phyloP scores from a whole-genome alignment of 352 stramenopile species.

The Phytophthora hybrid region DNA sequence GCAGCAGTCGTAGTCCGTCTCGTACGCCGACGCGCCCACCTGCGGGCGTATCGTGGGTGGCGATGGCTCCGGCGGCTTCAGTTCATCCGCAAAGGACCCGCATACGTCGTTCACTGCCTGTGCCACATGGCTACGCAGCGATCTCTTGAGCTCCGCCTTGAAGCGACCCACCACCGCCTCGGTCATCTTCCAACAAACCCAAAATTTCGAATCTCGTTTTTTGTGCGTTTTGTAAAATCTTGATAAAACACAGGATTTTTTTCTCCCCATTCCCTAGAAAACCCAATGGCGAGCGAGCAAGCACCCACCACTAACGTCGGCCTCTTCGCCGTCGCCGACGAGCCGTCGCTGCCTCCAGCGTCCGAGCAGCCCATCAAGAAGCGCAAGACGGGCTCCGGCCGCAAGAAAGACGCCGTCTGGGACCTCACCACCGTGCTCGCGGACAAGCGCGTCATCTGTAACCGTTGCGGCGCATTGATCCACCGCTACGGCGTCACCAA shows the following conservation, averaged over 20 bases:
- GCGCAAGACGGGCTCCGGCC: conserved; percentile 38
- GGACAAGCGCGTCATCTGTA: conserved; percentile 75
- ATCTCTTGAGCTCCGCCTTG: conserved; percentile 35
- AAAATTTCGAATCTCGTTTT: too few relatives aligned
- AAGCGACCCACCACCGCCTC: background rate
- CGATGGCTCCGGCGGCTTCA: background rate
- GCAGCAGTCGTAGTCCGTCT: conserved; percentile 61
- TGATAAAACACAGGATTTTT: conserved; percentile 26
- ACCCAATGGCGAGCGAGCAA: conserved; percentile 31
- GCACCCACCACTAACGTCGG: conserved; percentile 18
- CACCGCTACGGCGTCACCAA: conserved; percentile 76
- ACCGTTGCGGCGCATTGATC: conserved; percentile 64
- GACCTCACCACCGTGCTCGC: conserved; percentile 59
- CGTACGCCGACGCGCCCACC: conserved; percentile 10
- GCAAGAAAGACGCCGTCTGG: conserved; percentile 65
- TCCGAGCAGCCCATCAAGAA: conserved; percentile 43
- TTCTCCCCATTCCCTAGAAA: conserved; percentile 18
- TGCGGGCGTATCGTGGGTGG: background rate
- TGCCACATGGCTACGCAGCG: conserved; percentile 43
- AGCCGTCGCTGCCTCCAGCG: background rate
- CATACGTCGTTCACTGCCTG: conserved; percentile 51
- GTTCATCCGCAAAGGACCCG: conserved; percentile 26
- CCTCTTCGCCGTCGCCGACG: conserved; percentile 23
- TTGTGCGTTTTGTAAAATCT: background rate
- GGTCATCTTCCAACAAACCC: background rate